These are phyloP conservation scores for Letharia lupina DNA, from an alignment of 495 filamentous ascomycete species.

Conservation along the genomic window DNA sequence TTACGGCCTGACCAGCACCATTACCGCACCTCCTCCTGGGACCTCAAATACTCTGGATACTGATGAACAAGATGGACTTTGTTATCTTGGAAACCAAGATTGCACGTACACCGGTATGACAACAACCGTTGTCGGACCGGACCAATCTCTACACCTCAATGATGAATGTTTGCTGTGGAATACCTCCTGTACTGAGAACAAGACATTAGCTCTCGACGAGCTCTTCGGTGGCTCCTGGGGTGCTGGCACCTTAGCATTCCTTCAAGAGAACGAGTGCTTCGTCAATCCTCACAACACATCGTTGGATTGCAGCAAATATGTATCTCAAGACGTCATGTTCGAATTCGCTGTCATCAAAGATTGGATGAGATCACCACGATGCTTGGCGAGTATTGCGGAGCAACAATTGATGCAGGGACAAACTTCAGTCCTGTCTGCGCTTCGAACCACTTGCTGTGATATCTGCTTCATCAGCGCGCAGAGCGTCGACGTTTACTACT, in stretches of 20 bases:
- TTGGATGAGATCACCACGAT: not conserved
- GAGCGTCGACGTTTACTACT: slow-evolving; percentile 13
- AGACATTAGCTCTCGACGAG: not conserved
- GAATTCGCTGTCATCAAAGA: slow-evolving; percentile 2
- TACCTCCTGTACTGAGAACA: not conserved
- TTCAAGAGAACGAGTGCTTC: slow-evolving; percentile 4
- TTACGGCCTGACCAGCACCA: not conserved
- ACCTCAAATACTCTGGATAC: not conserved
- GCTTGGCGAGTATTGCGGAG: not conserved
- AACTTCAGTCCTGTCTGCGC: not conserved
- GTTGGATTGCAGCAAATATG: not conserved
- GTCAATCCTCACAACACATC: not conserved
- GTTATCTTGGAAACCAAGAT: not conserved
- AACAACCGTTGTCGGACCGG: too few species aligned
- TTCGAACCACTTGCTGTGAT: slow-evolving; percentile 2
- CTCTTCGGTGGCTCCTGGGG: not conserved
- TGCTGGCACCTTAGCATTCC: not conserved
- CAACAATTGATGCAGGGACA: not conserved
- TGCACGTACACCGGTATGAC: not conserved
- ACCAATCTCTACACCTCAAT: not conserved
- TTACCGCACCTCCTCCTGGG: not conserved
- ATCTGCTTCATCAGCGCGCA: not conserved
- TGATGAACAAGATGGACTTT: not conserved
- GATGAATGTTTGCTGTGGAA: slow-evolving; percentile 14
- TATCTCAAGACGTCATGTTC: not conserved